Conservation (phyloP, 352 stramenopile species). For the Elongisporangium anandrum region DNA sequence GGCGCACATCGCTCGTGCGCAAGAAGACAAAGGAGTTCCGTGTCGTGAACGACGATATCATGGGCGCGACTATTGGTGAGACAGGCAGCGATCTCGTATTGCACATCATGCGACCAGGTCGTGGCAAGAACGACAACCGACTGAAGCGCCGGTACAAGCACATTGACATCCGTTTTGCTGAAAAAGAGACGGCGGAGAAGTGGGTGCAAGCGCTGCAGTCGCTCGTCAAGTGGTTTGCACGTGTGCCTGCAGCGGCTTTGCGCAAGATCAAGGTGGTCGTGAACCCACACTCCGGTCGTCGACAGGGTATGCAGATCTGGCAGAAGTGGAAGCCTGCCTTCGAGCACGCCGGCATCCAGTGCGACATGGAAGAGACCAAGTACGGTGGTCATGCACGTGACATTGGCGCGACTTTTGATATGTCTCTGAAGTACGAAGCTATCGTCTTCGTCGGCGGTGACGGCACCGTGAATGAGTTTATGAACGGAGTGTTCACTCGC, state of each 20-base stretch:
- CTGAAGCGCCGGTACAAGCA: constrained; percentile 52
- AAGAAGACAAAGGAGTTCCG: constrained; percentile 51
- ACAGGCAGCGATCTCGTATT: constrained; percentile 30
- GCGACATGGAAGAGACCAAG: constrained; percentile 71
- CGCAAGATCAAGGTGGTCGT: constrained; percentile 74
- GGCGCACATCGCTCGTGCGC: constrained; percentile 52
- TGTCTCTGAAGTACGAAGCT: constrained; percentile 62
- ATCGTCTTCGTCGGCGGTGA: constrained; percentile 78
- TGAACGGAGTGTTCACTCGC: constrained; percentile 73
- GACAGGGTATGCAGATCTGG: constrained; percentile 59
- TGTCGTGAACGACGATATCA: constrained; percentile 51
- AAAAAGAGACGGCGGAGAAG: constrained; percentile 17
- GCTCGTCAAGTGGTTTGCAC: constrained; percentile 70
- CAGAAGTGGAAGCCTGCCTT: constrained; percentile 53
- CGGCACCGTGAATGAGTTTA: constrained; percentile 82
- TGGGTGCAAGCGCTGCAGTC: constrained; percentile 38
- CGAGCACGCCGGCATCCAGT: constrained; percentile 59
- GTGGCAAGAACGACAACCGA: constrained; percentile 44
- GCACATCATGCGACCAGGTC: constrained; percentile 63
- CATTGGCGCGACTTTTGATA: constrained; percentile 53
- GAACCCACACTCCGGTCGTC: constrained; percentile 67
- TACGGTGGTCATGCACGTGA: constrained; percentile 71
- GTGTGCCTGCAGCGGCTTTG: constrained; percentile 42
- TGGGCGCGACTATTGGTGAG: constrained; percentile 27
- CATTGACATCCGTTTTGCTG: constrained; percentile 31